Evolutionary conservation across 495 filamentous ascomycete species (phyloP).

Genomic region (Halenospora varia): DNA sequence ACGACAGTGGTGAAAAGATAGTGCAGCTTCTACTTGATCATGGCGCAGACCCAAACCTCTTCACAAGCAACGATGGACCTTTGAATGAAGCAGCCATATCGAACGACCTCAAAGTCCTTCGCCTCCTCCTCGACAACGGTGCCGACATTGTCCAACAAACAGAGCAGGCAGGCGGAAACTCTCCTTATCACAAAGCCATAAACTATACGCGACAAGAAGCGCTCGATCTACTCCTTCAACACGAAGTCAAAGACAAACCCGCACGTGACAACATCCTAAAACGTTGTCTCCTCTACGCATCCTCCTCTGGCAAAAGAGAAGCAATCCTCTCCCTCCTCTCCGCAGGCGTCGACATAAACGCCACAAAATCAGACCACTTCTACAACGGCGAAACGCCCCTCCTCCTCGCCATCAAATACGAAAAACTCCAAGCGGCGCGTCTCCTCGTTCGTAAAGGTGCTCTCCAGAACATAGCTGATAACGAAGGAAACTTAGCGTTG

Average conservation of each 20-base stretch:
- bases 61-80: background rate
- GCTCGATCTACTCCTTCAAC: background rate
- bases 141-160: conserved; percentile 28
- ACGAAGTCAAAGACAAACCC: background rate
- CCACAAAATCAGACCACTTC: conserved; percentile 18
- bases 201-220: conserved; percentile 1
- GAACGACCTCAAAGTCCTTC: conserved; percentile 2
- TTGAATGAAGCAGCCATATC: conserved; percentile 8
- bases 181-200: conserved; percentile 5
- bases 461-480: conserved; percentile 5
- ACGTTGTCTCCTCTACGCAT: background rate
- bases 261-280: conserved; percentile 4
- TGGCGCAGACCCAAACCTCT: conserved; percentile 14
- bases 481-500: conserved; percentile 1
- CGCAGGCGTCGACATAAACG: conserved; percentile 30
- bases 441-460: conserved; percentile 13
- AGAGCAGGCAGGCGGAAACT: background rate
- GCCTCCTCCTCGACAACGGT: conserved; percentile 12
- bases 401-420: conserved; percentile 22
- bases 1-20: conserved; percentile 5
- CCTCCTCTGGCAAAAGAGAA: conserved; percentile 1
- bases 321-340: conserved; percentile 23
- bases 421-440: conserved; percentile 14
- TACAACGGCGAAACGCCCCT: conserved; percentile 28
- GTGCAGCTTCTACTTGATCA: conserved; percentile 9